Base-by-base conservation (phyloP, 106 monocot species). In the Iris macrosiphon region DNA sequence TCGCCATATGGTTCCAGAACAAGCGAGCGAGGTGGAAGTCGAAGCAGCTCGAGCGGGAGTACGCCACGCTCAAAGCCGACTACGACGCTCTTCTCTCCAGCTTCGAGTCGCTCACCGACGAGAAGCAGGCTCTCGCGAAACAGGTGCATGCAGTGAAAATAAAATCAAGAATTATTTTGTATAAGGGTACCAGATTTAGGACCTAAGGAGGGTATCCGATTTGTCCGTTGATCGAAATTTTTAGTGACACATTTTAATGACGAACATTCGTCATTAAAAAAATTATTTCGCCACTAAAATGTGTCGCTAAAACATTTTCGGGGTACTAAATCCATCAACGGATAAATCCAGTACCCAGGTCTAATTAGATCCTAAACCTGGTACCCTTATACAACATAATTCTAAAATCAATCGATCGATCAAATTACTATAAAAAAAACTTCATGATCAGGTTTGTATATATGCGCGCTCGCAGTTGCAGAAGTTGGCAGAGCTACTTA, bases 1-100 rank as follows among this genome's bases (percentile, higher is more conserved):
- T 87, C n/a, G 80, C 86, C 16, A 78, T 87, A 15, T 87, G 86
- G 86, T 87, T 87, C 59, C 86, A 87, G 74, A 87, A 87, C 81
- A 81, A 81, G 63, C 49, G 86, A 19, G 86, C 86, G 0, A 69
- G 86, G 10, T 81, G 81, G 81, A 81, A 81, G 59, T 77, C 86
- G 10, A 87, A 87, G 86, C 73, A 81, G 67, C 86, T 81, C 23
- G 86, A 87, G 67, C 51, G 77, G 10, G 74, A 81, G 31, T 81
- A 81, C 56, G 47, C 33, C 38, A 41, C 49, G 0, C 59, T 84
- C 45, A 40, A 45, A 24, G 61, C 79, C 2, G 74, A 84, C 22
- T 75, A 72, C 53, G 79, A 79, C 21, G 58, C 48, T 5, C 75
- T 84, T 15, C 75, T 56, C 60, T 31, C 75, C 43, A 64, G 39